Percentiles rank a stretch among this genome's conserved stretches.
These are phyloP conservation scores for Suillus subluteus DNA, from an alignment of 768 basidiomycete genomes.

Conservation along the genomic window DNA sequence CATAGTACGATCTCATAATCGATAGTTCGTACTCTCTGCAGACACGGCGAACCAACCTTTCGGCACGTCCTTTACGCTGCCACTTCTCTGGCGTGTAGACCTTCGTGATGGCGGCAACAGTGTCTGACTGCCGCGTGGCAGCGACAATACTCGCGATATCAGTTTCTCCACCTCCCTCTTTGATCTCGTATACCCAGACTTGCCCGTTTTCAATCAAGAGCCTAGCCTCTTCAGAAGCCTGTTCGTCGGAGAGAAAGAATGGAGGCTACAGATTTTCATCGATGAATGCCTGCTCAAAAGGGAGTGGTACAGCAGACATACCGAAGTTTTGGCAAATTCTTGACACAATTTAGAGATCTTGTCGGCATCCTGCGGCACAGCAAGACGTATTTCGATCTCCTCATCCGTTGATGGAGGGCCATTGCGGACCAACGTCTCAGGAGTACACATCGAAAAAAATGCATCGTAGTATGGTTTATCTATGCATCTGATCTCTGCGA, in stretches of 20 bases:
- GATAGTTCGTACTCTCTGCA: slow-evolving; percentile 41
- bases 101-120: slow-evolving; percentile 59
- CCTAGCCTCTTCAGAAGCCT: slow-evolving; percentile 46
- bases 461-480: slow-evolving; percentile 55
- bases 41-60: slow-evolving; percentile 52
- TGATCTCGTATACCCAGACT: slow-evolving; percentile 54
- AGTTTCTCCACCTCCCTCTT: slow-evolving; percentile 24
- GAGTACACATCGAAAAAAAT: slow-evolving; percentile 47
- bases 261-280: slow-evolving; percentile 36
- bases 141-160: slow-evolving; percentile 54
- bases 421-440: slow-evolving; percentile 37
- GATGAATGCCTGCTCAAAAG: slow-evolving; percentile 9
- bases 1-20: not conserved
- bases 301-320: slow-evolving; percentile 31
- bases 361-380: slow-evolving; percentile 40
- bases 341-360: slow-evolving; percentile 49
- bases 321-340: slow-evolving; percentile 56
- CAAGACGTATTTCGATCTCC: slow-evolving; percentile 41
- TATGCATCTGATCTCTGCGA: slow-evolving; percentile 42
- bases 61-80: slow-evolving; percentile 52
- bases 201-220: slow-evolving; percentile 53
- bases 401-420: slow-evolving; percentile 33
- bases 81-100: slow-evolving; percentile 54
- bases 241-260: slow-evolving; percentile 45
- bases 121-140: slow-evolving; percentile 53